A percentile compares a stretch with the other conserved stretches of the same genome.
Conservation (phyloP, 768 basidiomycete genomes). For the Mycena pura region DNA sequence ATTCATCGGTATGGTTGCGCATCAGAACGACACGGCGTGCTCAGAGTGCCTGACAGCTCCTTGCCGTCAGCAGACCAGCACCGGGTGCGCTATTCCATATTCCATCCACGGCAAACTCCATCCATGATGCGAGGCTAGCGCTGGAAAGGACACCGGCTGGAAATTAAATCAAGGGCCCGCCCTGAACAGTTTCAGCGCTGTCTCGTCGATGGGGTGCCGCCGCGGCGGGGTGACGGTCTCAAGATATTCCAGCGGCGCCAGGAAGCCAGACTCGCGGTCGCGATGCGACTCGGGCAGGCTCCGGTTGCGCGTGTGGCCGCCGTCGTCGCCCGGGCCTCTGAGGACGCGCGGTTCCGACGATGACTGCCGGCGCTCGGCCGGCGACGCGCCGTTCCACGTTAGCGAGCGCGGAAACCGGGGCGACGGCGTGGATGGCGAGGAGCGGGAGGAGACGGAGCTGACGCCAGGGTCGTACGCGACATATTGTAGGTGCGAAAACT, state of each 20-base stretch:
- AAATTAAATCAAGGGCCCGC: slow-evolving; percentile 13
- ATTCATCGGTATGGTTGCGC: background rate
- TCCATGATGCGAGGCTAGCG: too few relatives aligned
- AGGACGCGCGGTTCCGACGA: slow-evolving; percentile 43
- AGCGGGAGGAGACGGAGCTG: slow-evolving; percentile 29
- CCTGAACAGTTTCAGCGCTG: slow-evolving; percentile 50
- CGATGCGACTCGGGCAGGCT: slow-evolving; percentile 23
- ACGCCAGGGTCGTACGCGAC: slow-evolving; percentile 49
- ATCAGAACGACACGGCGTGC: background rate
- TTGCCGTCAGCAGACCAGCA: slow-evolving; percentile 5
- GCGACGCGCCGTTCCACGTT: slow-evolving; percentile 24
- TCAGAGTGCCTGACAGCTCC: background rate
- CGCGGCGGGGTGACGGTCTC: slow-evolving; percentile 67
- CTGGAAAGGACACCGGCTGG: background rate
- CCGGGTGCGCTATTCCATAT: too few relatives aligned
- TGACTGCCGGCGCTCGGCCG: too few relatives aligned
- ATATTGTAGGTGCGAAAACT: slow-evolving; percentile 52
- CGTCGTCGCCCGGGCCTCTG: too few relatives aligned
- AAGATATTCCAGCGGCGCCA: slow-evolving; percentile 75
- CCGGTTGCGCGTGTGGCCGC: slow-evolving; percentile 12
- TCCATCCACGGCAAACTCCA: too few relatives aligned
- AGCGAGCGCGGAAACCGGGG: slow-evolving; percentile 19
- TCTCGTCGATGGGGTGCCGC: slow-evolving; percentile 72
- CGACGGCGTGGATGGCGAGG: slow-evolving; percentile 22
- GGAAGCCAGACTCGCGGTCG: slow-evolving; percentile 27